Percentiles rank a stretch among this genome's conserved stretches.
Evolutionary conservation across 169 alveolate genomes (phyloP).

Genomic region (Eimeria tenella): DNA sequence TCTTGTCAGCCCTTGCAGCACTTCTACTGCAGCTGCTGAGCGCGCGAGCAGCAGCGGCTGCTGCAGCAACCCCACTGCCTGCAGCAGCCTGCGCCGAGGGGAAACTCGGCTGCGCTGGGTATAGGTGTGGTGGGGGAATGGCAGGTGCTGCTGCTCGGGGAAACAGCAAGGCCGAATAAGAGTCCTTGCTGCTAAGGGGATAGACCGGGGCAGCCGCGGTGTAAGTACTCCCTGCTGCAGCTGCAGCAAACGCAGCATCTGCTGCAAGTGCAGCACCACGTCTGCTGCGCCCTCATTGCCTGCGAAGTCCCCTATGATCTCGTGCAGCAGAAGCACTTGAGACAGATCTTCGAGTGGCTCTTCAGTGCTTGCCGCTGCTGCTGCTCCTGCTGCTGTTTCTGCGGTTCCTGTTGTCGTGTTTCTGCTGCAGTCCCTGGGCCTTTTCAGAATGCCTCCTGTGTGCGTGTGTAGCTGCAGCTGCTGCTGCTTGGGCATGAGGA

Average conservation of each 20-base stretch:
- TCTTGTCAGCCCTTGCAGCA: conserved; percentile 32
- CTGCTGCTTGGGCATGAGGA: conserved; percentile 29
- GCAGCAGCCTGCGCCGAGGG: conserved; percentile 59
- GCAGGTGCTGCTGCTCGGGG: conserved; percentile 43
- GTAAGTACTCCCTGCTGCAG: conserved; percentile 50
- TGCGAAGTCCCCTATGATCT: conserved; percentile 79
- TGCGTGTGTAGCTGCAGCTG: background rate
- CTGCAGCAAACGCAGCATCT: conserved; percentile 10
- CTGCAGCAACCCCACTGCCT: conserved; percentile 66
- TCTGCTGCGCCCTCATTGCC: conserved; percentile 81
- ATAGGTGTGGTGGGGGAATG: conserved; percentile 60
- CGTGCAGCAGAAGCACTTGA: conserved; percentile 68
- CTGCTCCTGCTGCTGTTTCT: background rate
- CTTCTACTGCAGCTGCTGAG: conserved; percentile 6
- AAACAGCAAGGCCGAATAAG: conserved; percentile 64
- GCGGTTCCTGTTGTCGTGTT: background rate
- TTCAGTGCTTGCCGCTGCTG: background rate
- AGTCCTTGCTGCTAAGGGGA: conserved; percentile 73
- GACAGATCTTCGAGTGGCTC: background rate
- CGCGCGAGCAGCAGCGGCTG: conserved; percentile 67
- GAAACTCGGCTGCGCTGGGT: conserved; percentile 71
- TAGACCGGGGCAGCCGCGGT: conserved; percentile 55
- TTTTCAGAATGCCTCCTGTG: background rate
- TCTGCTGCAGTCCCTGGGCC: background rate
- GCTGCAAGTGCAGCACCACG: conserved; percentile 66